Conservation (phyloP, 345 rosid species). For the Bruguiera gymnorhiza region DNA sequence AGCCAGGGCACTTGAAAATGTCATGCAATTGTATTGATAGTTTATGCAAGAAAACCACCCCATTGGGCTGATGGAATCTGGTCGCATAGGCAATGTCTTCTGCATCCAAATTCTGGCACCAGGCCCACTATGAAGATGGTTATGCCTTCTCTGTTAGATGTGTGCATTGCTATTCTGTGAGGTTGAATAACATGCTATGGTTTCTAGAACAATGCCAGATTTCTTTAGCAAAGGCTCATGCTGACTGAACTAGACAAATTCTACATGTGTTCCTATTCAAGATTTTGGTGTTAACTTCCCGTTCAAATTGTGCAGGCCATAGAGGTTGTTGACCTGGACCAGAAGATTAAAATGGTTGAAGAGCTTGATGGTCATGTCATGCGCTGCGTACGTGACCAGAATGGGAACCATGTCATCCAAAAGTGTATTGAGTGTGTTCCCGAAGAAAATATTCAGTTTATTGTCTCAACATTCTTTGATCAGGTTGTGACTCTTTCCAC, state of each 20-base stretch:
- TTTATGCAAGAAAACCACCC: neutral
- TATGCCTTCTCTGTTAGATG: neutral
- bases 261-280: neutral
- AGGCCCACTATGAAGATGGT: neutral
- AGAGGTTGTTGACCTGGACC: slow-evolving; percentile 90
- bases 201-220: neutral
- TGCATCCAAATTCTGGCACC: neutral
- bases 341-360: slow-evolving; percentile 76
- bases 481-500: slow-evolving; percentile 81
- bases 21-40: neutral
- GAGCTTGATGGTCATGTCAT: slow-evolving; percentile 91
- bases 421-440: slow-evolving; percentile 95
- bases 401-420: slow-evolving; percentile 95
- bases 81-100: neutral
- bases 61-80: neutral
- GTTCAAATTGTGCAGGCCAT: slow-evolving; percentile 51
- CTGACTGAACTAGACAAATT: neutral
- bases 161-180: neutral
- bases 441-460: slow-evolving; percentile 78
- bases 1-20: neutral
- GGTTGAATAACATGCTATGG: neutral
- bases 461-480: slow-evolving; percentile 78
- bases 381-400: slow-evolving; percentile 97
- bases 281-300: neutral
- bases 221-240: neutral